phyloP scores from a whole-genome alignment of 1,139 yeast genomes.

The Yamadazyma friedrichii region DNA sequence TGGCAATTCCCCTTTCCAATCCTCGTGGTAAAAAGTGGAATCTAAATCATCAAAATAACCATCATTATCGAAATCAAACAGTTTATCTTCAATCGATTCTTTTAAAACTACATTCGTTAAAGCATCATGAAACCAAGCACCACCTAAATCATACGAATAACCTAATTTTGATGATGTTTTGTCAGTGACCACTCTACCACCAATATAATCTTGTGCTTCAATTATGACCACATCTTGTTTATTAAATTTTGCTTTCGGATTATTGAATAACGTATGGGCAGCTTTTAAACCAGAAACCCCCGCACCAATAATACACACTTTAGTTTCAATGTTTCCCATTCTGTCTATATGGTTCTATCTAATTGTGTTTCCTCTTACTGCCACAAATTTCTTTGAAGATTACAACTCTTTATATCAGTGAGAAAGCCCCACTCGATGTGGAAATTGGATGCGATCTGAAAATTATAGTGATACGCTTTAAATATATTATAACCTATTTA shows the following conservation, averaged over 20 bases:
- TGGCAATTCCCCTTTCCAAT: slow-evolving; percentile 31
- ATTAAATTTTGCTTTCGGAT: slow-evolving; percentile 27
- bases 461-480: neutral
- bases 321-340: slow-evolving; percentile 6
- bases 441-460: neutral
- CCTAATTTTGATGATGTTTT: slow-evolving; percentile 31
- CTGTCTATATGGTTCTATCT: neutral
- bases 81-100: slow-evolving; percentile 25
- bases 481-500: neutral
- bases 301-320: slow-evolving; percentile 61
- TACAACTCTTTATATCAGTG: too few relatives aligned
- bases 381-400: too few relatives aligned
- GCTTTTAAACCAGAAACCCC: slow-evolving; percentile 84
- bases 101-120: slow-evolving; percentile 55
- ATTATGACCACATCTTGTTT: slow-evolving; percentile 36
- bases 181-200: slow-evolving; percentile 47
- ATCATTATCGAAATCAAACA: slow-evolving; percentile 28
- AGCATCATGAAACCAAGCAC: slow-evolving; percentile 89
- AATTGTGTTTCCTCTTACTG: too few relatives aligned
- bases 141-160: slow-evolving; percentile 68
- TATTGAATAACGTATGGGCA: slow-evolving; percentile 53
- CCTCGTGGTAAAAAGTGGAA: slow-evolving; percentile 46
- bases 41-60: slow-evolving; percentile 55
- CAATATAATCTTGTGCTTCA: slow-evolving; percentile 52
- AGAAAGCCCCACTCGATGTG: neutral